phyloP scores from a whole-genome alignment of 306 rosid genomes.

The Trifolium dubium region DNA sequence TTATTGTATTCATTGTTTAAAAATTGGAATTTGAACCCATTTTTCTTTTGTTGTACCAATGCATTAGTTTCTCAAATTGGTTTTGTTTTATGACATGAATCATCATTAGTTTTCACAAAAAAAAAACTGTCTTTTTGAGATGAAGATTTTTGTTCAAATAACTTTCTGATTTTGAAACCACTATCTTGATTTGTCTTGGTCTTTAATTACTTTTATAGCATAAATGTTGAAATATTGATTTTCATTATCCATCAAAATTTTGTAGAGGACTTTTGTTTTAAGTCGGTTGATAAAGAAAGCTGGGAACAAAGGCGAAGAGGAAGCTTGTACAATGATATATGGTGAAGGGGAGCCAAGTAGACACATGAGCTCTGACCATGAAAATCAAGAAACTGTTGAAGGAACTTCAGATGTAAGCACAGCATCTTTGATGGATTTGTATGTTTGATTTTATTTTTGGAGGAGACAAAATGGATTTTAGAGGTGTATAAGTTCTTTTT shows the following conservation, averaged over 20 bases:
- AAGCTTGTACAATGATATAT: background rate
- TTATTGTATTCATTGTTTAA: slow-evolving; percentile 27
- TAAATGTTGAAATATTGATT: slow-evolving; percentile 13
- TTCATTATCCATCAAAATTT: slow-evolving; percentile 26
- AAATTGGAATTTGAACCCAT: background rate
- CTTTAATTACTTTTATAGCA: slow-evolving; percentile 19
- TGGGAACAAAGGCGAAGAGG: slow-evolving; percentile 39
- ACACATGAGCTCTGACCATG: slow-evolving; percentile 29
- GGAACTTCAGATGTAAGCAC: slow-evolving; percentile 49
- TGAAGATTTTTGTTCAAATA: too few relatives aligned
- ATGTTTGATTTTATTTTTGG: background rate
- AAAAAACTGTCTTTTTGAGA: background rate
- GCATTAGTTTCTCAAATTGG: background rate
- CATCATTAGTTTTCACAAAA: background rate
- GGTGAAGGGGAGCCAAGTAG: slow-evolving; percentile 48
- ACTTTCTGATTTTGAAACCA: too few relatives aligned
- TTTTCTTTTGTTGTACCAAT: background rate
- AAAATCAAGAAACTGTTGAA: background rate
- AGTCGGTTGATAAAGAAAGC: slow-evolving; percentile 52
- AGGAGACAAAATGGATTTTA: background rate
- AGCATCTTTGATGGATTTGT: slow-evolving; percentile 8
- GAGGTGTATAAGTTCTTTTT: background rate
- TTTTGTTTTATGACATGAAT: slow-evolving; percentile 12
- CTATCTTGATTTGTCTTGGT: background rate
- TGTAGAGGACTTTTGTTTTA: slow-evolving; percentile 59